phyloP scores from a whole-genome alignment of 148 eudicot genomes.

The Limonium bicolor region DNA sequence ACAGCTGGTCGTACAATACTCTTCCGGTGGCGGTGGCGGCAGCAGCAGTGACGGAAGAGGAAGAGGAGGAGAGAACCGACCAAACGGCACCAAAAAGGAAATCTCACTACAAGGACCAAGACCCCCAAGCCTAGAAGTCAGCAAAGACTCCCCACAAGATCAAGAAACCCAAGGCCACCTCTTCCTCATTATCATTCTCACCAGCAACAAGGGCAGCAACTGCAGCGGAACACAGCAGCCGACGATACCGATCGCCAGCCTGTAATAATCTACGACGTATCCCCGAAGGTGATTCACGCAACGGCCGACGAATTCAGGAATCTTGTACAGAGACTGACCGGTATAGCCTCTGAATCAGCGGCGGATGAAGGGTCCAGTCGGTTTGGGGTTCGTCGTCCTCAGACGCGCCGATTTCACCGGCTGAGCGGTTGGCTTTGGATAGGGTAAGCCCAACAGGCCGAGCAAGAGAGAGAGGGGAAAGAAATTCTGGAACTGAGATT shows the following conservation, averaged over 20 bases:
- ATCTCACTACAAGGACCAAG: slow-evolving; percentile 75
- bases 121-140: slow-evolving; percentile 47
- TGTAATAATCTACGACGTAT: slow-evolving; percentile 59
- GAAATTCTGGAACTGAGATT: background rate
- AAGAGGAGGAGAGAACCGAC: too few species aligned
- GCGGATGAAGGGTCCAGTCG: background rate
- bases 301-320: slow-evolving; percentile 42
- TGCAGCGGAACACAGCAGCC: background rate
- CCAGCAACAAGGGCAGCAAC: slow-evolving; percentile 7
- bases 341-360: slow-evolving; percentile 12
- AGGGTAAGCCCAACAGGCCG: slow-evolving; percentile 35
- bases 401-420: slow-evolving; percentile 37
- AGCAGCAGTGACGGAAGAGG: too few species aligned
- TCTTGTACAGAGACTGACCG: slow-evolving; percentile 67
- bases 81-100: too few species aligned
- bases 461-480: slow-evolving; percentile 10
- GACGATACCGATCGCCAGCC: slow-evolving; percentile 22
- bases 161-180: slow-evolving; percentile 38
- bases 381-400: slow-evolving; percentile 2
- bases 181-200: slow-evolving; percentile 1
- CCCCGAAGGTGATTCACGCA: slow-evolving; percentile 60
- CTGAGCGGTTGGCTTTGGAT: slow-evolving; percentile 49
- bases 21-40: too few species aligned
- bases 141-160: slow-evolving; percentile 53
- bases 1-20: too few species aligned